Evolutionary conservation across 2,329 filamentous ascomycete genomes (phyloP), one percentile per base, ranked within the genome.

Genomic region (Pezicula carpinea): DNA sequence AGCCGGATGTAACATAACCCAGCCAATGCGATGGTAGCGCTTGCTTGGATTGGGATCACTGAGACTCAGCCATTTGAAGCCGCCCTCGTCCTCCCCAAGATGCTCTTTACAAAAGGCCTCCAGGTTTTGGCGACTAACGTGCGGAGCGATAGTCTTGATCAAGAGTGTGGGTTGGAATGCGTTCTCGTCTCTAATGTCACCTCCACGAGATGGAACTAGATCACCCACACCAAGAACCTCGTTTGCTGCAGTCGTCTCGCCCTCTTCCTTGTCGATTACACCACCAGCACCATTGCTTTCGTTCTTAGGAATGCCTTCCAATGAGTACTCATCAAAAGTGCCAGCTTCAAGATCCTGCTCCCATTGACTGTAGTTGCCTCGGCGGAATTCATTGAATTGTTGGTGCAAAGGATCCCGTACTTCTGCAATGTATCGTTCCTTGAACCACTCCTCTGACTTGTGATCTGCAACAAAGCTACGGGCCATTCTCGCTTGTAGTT

Each of bases 11-110:
- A 99, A 77, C 78, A 97, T 93, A 51, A 99, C 95, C 92, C 95
- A 99, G 18, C 93, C 93, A 66, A 99, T 97, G 18, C 93, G 85
- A 64, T 99, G 93, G 62, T 91, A 99, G 53, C 95, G 87, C 71
- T 99, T 99, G 60, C 89, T 86, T 2, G 93, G 93, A 62, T 99
- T 99, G 0, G 93, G 93, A 60, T 99, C 93, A 56, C 91, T 96
- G 42, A 99, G 77, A 29, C 92, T 97, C 5, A 99, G 75, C 83
- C 92, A 97, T 64, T 92, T 95, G 72, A 93, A 96, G 2, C 92
- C 92, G 44, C 91, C 91, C 54, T 93, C 85, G 39, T 84, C 85
- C 60, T 96, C 91, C 13, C 92, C 91, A 4, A 97, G 79, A 64
- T 96, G 87, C 66, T 96, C 91, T 63, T 90, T 93, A 69, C 91